Evolutionary conservation across 148 eudicot genomes (phyloP), one percentile per base, ranked within the genome.

Genomic region (Rhododendron simsii): DNA sequence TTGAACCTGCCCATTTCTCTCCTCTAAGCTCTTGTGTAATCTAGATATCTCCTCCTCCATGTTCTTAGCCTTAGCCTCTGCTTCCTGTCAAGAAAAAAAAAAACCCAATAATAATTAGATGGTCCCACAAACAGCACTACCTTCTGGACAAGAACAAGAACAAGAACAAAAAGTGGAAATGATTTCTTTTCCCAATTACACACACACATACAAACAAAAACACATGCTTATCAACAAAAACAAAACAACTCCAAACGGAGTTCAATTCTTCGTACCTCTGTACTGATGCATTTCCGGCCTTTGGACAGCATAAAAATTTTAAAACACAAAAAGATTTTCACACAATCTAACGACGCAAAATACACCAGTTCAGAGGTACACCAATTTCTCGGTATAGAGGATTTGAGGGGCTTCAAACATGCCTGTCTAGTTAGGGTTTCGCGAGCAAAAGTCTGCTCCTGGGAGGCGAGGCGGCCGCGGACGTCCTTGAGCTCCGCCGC

Each of bases 401-500:
- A 18, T 55, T 55, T 4, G 23, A 55, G 57, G 57, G 16, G 57
- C 18, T 57, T 18, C 63, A 57, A 26, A 67, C 75, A 26, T 85
- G 79, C 98, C 98, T 93, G 94, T 89, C 98, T 92, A 5, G 95
- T 93, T 87, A 94, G 87, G 87, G 95, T 89, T 93, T 95, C 96
- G 83, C 87, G 92, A 81, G 84, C 92, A 90, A 85, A 90, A 0
- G 94, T 92, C 80, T 93, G 93, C 81, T 94, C 98, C 88, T 93
- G 92, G 33, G 89, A 83, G 78, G 98, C 89, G 37, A 95, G 92
- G 2, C 98, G 95, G 84, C 83, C 83, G 35, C 99, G 92, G 75
- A 93, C 96, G 45, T 93, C 95, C 93, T 95, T 95, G 80, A 97
- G 93, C 92, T 97, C 99, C 50, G 94, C 91, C 83, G 99, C 99